Base-by-base conservation (phyloP, 2,329 filamentous ascomycete genomes). In the Colletotrichum sp. region DNA sequence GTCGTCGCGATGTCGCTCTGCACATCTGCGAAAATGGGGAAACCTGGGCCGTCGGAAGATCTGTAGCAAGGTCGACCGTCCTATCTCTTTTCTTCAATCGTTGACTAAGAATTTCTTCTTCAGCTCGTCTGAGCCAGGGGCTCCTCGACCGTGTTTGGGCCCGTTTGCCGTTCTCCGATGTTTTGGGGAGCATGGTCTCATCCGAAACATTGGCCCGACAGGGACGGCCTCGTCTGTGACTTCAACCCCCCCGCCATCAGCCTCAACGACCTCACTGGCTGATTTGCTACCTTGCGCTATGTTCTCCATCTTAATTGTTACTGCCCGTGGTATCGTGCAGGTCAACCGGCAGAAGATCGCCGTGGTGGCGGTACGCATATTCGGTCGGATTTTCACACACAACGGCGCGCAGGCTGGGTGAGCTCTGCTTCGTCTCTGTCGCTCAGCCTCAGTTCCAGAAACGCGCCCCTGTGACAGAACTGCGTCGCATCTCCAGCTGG, bases 151-250 rank as follows among this genome's bases (percentile, higher is more conserved):
- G 30, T 36, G 32, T 32, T 77, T 75, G 36, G 63, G 60, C 63
- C 70, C 28, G 59, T 68, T 44, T 65, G 44, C 64, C 59, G 18
- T 60, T 52, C 59, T 66, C 74, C 70, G 48, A 76, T 74, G 69
- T 74, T 77, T 69, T 52, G 44, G n/a, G 44, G 44, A 52, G 44
- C 44, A 22, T 52, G 62, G 62, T 65, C 64, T 57, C 75, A 75
- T 78, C 72, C 77, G 73, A 79, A 79, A 79, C 78, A 79, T 75
- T 75, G 72, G 77, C 78, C 73, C 66, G 77, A 78, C 78, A 78
- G 70, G 75, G 75, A 72, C 60, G 63, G 34, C 75, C 62, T 69
- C 62, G 74, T 30, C 59, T 55, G 64, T 13, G 63, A 67, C 69
- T 68, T 32, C 4, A 15, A 22, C 62, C 52, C 32, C n/a, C 34